Evolutionary conservation across 1,284 basidiomycete genomes (phyloP), one percentile per base, ranked within the genome.

Genomic region (Boletus albobrunnescens): DNA sequence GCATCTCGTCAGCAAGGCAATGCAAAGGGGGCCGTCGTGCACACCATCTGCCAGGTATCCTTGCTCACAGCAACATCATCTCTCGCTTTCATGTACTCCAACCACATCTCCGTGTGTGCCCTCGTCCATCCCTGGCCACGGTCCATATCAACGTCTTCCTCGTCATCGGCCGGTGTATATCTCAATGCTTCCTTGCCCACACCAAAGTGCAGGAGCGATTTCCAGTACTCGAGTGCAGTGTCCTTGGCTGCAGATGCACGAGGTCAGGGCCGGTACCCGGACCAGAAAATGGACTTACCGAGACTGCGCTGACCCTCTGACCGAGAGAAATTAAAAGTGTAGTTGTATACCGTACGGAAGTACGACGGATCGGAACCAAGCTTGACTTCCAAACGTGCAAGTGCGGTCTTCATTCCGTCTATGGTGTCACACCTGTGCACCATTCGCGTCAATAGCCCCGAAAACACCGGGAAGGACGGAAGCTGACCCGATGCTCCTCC

Each of bases 41-140:
- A 68, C 73, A 93, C 91, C 79, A 95, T 88, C 43, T 76, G 73
- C 94, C 94, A 98, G 3, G 92, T 94, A 71, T 98, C 94, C 70
- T 91, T 93, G 69, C 88, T 94, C 30, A 98, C 78, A 4, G 92
- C 92, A 65, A 89, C 91, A 10, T 76, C 76, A 10, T 82, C 84
- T 58, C 79, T 83, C 60, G 80, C 73, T 33, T 70, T 73, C 56
- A 94, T 66, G 65, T 88, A 98, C 31, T 87, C 84, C 58, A 91
- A 82, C 94, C 94, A 98, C 75, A 82, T 78, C 13, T 82, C 70
- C 16, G 82, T 82, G 60, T 93, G 82, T 47, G 78, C 71, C 27
- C 73, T 65, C 39, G 78, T 75, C 80, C 91, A 94, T 9, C 81
- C 82, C 20, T 76, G 76, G 44, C 73, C 70, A 13, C 28, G 60